These are phyloP conservation scores for Multifurca ochricompacta DNA, from an alignment of 768 basidiomycete genomes.

Conservation along the genomic window DNA sequence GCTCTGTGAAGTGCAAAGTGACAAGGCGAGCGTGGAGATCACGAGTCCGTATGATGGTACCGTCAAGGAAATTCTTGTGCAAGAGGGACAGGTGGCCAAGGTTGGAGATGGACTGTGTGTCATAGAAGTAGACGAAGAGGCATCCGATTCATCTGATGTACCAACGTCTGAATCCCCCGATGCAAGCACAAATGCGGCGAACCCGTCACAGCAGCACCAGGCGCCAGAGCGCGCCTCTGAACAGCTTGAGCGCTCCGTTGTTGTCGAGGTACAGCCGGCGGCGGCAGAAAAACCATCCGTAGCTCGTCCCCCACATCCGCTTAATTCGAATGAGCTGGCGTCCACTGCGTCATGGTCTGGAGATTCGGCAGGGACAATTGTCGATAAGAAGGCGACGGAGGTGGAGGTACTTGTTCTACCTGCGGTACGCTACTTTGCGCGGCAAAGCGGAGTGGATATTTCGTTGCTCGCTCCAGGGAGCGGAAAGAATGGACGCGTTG, in stretches of 20 bases:
- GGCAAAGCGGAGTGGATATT: conserved; percentile 56
- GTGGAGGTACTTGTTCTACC: conserved; percentile 58
- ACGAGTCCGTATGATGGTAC: conserved; percentile 80
- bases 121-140: conserved; percentile 72
- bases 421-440: conserved; percentile 71
- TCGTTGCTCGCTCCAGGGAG: conserved; percentile 51
- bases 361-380: too few species aligned
- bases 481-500: conserved; percentile 67
- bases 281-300: conserved; percentile 2
- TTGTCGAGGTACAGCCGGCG: neutral
- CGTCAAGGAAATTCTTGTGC: conserved; percentile 61
- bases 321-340: conserved; percentile 47
- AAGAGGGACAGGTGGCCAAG: conserved; percentile 78
- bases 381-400: conserved; percentile 8
- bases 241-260: neutral
- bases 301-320: conserved; percentile 41
- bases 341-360: neutral
- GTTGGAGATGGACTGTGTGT: conserved; percentile 72
- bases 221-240: neutral
- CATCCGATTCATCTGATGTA: conserved; percentile 10
- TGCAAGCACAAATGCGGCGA: neutral
- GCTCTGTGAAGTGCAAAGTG: conserved; percentile 81
- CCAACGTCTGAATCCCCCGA: conserved; percentile 11
- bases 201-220: neutral
- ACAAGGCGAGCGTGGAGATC: conserved; percentile 88